Conservation (phyloP, 331 rosid species). For the Pyracantha coccinea region DNA sequence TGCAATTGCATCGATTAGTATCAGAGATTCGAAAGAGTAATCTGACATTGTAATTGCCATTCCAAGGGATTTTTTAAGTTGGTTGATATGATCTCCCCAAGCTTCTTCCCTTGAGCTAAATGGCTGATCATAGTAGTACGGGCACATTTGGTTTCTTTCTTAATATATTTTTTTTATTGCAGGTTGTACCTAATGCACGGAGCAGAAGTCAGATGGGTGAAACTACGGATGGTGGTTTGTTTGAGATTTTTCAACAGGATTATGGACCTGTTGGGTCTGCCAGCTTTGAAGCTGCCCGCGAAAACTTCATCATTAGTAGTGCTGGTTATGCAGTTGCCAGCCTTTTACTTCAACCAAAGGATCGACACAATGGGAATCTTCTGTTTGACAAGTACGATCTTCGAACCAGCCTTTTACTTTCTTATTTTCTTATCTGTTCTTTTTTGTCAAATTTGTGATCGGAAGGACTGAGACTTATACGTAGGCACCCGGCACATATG, state of each 20-base stretch:
- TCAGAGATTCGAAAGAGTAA: not conserved
- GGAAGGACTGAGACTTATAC: not conserved
- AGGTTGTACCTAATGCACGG: slow-evolving; percentile 93
- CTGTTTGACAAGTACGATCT: slow-evolving; percentile 67
- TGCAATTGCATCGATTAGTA: not conserved
- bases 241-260: slow-evolving; percentile 93
- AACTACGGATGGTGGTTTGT: slow-evolving; percentile 95
- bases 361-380: slow-evolving; percentile 96
- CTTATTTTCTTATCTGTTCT: not conserved
- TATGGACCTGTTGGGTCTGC: slow-evolving; percentile 81
- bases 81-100: not conserved
- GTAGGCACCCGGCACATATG: not conserved
- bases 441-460: not conserved
- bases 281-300: slow-evolving; percentile 63
- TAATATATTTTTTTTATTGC: slow-evolving; percentile 14
- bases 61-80: not conserved
- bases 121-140: not conserved
- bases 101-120: not conserved
- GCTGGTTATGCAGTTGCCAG: slow-evolving; percentile 99
- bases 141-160: not conserved
- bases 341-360: slow-evolving; percentile 98
- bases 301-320: slow-evolving; percentile 61
- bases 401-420: not conserved
- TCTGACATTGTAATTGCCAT: not conserved
- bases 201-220: slow-evolving; percentile 99